phyloP scores from a whole-genome alignment of 2,329 filamentous ascomycete genomes.

The Diaporthe capsici region DNA sequence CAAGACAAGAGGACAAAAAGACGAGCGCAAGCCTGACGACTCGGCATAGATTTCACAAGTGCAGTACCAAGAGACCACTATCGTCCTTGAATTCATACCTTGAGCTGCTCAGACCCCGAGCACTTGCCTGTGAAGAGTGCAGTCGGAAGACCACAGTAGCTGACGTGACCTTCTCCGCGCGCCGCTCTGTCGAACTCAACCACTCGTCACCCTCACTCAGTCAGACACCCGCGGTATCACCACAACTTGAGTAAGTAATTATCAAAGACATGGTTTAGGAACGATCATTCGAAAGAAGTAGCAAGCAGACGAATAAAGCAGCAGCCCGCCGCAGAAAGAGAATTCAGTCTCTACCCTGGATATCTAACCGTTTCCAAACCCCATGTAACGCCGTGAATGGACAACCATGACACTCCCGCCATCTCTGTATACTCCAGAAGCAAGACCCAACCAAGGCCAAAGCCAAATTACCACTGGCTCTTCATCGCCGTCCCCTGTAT shows the following conservation, averaged over 20 bases:
- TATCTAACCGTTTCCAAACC: slow-evolving; percentile 16
- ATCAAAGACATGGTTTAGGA: background rate
- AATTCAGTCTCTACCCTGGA: slow-evolving; percentile 7
- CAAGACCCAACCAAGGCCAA: background rate
- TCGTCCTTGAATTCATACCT: background rate
- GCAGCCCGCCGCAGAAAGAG: background rate
- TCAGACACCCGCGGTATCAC: background rate
- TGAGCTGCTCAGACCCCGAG: background rate
- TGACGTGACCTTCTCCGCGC: background rate
- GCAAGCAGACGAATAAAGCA: background rate
- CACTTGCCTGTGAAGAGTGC: no score
- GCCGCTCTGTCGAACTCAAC: no score
- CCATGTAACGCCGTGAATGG: background rate
- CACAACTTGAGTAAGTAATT: no score
- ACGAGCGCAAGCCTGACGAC: no score
- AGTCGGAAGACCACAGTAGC: no score
- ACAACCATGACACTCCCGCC: background rate
- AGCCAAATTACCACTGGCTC: slow-evolving; percentile 43
- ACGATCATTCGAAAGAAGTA: background rate
- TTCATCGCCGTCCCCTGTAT: slow-evolving; percentile 49
- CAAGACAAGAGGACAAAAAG: background rate
- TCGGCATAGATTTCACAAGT: background rate
- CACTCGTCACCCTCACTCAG: background rate
- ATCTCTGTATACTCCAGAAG: slow-evolving; percentile 4
- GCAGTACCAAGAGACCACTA: background rate